Percentiles rank a stretch among this genome's conserved stretches.
These are phyloP conservation scores for Mortierella sp. DNA, from an alignment of 371 early-diverging fungal genomes.

Conservation along the genomic window DNA sequence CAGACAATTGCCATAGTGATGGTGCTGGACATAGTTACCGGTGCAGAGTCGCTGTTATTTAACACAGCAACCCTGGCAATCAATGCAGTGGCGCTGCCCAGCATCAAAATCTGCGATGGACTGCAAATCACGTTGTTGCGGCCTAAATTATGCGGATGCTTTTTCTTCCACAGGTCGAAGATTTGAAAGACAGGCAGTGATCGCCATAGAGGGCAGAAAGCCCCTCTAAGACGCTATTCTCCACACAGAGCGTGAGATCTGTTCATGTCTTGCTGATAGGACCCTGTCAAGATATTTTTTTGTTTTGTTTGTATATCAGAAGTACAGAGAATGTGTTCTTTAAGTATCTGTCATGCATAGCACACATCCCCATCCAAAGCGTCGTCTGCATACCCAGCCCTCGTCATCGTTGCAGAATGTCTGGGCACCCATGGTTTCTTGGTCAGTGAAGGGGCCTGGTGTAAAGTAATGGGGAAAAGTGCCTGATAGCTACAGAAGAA, in stretches of 20 bases:
- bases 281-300: too few relatives aligned
- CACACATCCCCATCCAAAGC: too few relatives aligned
- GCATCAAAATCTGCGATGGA: slow-evolving; percentile 22
- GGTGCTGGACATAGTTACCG: slow-evolving; percentile 25
- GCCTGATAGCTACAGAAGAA: too few relatives aligned
- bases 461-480: neutral
- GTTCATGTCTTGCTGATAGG: too few relatives aligned
- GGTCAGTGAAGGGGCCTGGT: neutral
- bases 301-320: too few relatives aligned
- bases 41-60: slow-evolving; percentile 4
- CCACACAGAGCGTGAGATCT: too few relatives aligned
- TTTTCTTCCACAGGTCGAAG: slow-evolving; percentile 1
- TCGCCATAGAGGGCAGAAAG: too few relatives aligned
- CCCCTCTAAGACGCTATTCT: too few relatives aligned
- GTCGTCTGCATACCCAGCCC: neutral
- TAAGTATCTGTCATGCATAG: too few relatives aligned
- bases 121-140: slow-evolving; percentile 20
- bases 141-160: slow-evolving; percentile 8
- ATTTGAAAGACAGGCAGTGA: neutral
- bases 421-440: too few relatives aligned
- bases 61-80: slow-evolving; percentile 16
- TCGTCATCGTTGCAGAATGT: too few relatives aligned
- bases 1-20: slow-evolving; percentile 12
- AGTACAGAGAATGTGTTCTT: too few relatives aligned
- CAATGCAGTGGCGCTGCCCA: slow-evolving; percentile 5